These are phyloP conservation scores for Selenicereus undatus DNA, from an alignment of 148 eudicot genomes.

Conservation along the genomic window DNA sequence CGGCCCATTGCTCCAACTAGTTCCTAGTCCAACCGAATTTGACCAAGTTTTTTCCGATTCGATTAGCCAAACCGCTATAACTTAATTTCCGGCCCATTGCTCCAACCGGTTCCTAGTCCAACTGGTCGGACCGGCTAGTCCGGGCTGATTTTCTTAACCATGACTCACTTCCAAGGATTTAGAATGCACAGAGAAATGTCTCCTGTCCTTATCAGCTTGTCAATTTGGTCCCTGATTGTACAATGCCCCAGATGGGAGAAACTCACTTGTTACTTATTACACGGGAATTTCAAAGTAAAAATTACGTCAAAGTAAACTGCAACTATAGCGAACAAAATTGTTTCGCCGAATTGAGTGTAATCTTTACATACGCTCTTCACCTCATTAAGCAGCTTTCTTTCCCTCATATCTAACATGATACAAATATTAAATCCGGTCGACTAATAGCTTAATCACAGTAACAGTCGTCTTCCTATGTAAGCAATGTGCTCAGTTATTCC, in stretches of 20 bases:
- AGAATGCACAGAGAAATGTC: too few species aligned
- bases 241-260: neutral
- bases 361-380: neutral
- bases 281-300: neutral
- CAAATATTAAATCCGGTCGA: neutral
- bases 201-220: too few species aligned
- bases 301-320: neutral
- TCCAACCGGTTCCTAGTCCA: too few species aligned
- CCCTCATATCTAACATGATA: neutral
- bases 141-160: too few species aligned
- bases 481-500: neutral
- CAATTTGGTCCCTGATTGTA: too few species aligned
- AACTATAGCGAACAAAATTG: neutral
- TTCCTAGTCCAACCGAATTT: too few species aligned
- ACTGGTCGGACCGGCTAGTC: too few species aligned
- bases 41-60: too few species aligned
- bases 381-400: neutral
- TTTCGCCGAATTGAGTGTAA: neutral
- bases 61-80: too few species aligned
- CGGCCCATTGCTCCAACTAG: too few species aligned
- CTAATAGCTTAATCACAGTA: neutral
- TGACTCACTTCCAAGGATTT: too few species aligned
- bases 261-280: neutral
- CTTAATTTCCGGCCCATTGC: too few species aligned
- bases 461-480: neutral